phyloP scores from a whole-genome alignment of 164 flowering plant species.

The Magnolia sinica region DNA sequence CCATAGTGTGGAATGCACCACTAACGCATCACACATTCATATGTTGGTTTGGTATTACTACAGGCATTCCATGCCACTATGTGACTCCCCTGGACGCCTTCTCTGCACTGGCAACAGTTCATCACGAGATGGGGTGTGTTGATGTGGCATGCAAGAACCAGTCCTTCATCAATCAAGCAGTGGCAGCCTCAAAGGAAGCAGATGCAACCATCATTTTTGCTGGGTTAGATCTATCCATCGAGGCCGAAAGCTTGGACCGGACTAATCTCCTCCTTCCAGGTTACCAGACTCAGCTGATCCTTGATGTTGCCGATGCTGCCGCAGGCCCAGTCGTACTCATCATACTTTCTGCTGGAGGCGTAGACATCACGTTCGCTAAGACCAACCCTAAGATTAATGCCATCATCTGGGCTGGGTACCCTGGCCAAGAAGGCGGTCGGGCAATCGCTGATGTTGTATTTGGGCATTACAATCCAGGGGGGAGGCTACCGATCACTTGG shows the following conservation, averaged over 20 bases:
- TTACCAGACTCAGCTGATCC: conserved; percentile 56
- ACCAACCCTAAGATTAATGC: too few species aligned
- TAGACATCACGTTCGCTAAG: conserved; percentile 51
- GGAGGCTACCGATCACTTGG: conserved; percentile 46
- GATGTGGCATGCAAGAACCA: conserved; percentile 38
- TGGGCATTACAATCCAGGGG: conserved; percentile 43
- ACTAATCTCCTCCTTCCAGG: conserved; percentile 59
- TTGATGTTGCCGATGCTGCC: conserved; percentile 51
- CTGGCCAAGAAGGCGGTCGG: too few species aligned
- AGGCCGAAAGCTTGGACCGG: conserved; percentile 55
- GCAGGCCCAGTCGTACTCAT: conserved; percentile 60
- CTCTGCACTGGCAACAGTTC: not conserved
- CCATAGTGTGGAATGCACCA: too few species aligned
- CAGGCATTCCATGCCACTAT: conserved; percentile 25
- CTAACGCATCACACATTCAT: too few species aligned
- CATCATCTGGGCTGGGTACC: conserved; percentile 68
- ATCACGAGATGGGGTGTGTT: conserved; percentile 17
- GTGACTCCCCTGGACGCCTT: conserved; percentile 3
- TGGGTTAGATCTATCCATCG: conserved; percentile 67
- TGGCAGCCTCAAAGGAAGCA: conserved; percentile 45
- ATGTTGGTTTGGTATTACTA: not conserved
- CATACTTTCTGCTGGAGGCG: conserved; percentile 60
- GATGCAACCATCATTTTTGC: conserved; percentile 64
- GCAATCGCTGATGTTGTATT: conserved; percentile 12
- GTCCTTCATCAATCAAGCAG: conserved; percentile 38